Percentiles rank a stretch among this genome's conserved stretches.
Evolutionary conservation across 148 eudicot genomes (phyloP).

Genomic region (Chenopodium suecicum): DNA sequence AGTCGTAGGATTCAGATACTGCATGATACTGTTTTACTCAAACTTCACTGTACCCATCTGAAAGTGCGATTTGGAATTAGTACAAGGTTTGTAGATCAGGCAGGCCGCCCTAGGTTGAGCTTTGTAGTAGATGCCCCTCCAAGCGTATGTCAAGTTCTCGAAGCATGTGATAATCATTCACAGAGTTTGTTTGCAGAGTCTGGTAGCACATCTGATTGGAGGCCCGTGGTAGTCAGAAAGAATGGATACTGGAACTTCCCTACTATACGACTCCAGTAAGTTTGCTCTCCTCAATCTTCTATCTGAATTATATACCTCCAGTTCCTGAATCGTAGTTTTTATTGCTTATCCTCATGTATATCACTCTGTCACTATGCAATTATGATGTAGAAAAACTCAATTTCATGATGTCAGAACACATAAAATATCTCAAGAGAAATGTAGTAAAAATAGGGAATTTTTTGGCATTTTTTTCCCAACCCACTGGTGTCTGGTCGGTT

Average conservation of each 20-base stretch:
- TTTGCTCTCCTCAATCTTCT: slow-evolving; percentile 25
- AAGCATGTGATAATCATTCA: slow-evolving; percentile 63
- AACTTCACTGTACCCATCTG: slow-evolving; percentile 45
- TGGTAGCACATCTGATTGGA: slow-evolving; percentile 82
- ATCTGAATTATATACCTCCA: too few relatives aligned
- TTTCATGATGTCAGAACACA: not conserved
- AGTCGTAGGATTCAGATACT: slow-evolving; percentile 52
- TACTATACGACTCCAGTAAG: slow-evolving; percentile 82
- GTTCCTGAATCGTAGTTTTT: not conserved
- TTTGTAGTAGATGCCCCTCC: slow-evolving; percentile 82
- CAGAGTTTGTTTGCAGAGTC: slow-evolving; percentile 49
- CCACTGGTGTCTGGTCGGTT: not conserved
- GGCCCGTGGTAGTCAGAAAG: slow-evolving; percentile 63
- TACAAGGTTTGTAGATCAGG: slow-evolving; percentile 59
- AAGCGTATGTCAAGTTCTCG: slow-evolving; percentile 59
- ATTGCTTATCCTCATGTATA: not conserved
- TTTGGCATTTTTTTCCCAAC: not conserved
- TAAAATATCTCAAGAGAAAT: not conserved
- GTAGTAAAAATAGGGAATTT: not conserved
- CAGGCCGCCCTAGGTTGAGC: slow-evolving; percentile 77
- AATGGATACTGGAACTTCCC: slow-evolving; percentile 65
- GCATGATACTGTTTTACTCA: slow-evolving; percentile 44
- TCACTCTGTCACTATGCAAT: not conserved
- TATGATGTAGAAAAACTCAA: not conserved
- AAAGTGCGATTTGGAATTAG: slow-evolving; percentile 75